These are phyloP conservation scores for Phaeosphaeriaceae sp. DNA, from an alignment of 2,329 filamentous ascomycete genomes.

Conservation along the genomic window DNA sequence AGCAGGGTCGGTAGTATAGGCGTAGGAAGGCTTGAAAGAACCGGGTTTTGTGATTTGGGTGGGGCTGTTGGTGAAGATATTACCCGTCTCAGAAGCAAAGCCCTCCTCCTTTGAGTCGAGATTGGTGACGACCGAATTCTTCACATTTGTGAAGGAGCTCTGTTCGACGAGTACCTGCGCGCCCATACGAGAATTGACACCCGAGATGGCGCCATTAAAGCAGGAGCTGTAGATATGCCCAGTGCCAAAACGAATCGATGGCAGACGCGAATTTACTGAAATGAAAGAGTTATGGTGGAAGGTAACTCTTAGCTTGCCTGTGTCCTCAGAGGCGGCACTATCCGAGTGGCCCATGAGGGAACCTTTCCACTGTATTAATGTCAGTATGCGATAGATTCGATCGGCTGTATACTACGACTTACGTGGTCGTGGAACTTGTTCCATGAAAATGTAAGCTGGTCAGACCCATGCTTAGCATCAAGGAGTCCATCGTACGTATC, in stretches of 20 bases:
- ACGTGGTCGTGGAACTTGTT: constrained; percentile 62
- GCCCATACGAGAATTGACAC: constrained; percentile 52
- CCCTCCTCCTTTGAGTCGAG: constrained; percentile 63
- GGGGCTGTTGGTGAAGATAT: constrained; percentile 49
- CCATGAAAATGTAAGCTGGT: constrained; percentile 64
- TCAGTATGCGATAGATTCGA: too few relatives aligned
- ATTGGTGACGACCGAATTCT: constrained; percentile 62
- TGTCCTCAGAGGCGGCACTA: constrained; percentile 61
- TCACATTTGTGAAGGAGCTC: constrained; percentile 63
- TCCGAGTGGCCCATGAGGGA: constrained; percentile 66
- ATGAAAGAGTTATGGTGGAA: constrained; percentile 71
- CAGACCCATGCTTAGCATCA: constrained; percentile 68
- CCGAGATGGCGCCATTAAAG: constrained; percentile 46
- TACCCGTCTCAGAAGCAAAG: constrained; percentile 55
- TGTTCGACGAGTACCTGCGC: constrained; percentile 54
- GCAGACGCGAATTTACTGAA: constrained; percentile 68
- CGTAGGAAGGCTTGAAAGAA: constrained; percentile 61
- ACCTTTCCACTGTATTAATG: constrained; percentile 58
- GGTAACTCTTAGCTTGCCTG: constrained; percentile 66
- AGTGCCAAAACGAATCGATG: constrained; percentile 70
- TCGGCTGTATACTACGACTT: constrained; percentile 6
- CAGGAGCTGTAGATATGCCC: constrained; percentile 65
- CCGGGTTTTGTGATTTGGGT: constrained; percentile 57
- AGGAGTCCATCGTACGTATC: constrained; percentile 51
- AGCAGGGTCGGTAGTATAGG: constrained; percentile 51